Evolutionary conservation across 2,329 filamentous ascomycete genomes (phyloP).

Genomic region (Scopulariopsis brevicaulis): DNA sequence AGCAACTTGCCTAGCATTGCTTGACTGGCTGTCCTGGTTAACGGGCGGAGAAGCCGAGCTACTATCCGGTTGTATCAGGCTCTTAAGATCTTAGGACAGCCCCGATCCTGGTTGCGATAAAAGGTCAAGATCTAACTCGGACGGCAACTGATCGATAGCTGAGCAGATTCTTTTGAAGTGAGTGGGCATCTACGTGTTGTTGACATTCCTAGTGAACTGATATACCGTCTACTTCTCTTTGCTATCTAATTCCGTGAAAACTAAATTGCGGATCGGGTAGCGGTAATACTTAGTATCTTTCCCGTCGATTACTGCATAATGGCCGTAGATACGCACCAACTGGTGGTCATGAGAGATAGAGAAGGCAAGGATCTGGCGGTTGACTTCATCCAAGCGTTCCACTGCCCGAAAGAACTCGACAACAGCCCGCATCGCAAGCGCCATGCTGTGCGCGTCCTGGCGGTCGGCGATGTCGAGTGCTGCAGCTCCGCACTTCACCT

Average conservation of each 20-base stretch:
- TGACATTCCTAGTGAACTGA: slow-evolving; percentile 22
- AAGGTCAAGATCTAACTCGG: background rate
- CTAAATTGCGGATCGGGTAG: slow-evolving; percentile 20
- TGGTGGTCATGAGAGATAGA: slow-evolving; percentile 22
- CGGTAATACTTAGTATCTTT: slow-evolving; percentile 22
- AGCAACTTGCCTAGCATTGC: background rate
- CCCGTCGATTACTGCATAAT: slow-evolving; percentile 25
- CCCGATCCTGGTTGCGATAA: background rate
- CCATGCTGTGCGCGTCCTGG: slow-evolving; percentile 28
- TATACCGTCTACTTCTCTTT: slow-evolving; percentile 25
- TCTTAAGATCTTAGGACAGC: background rate
- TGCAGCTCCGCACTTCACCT: slow-evolving; percentile 30
- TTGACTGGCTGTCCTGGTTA: background rate
- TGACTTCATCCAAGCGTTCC: slow-evolving; percentile 20
- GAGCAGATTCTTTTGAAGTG: slow-evolving; percentile 24
- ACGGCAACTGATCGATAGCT: slow-evolving; percentile 19
- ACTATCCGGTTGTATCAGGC: background rate
- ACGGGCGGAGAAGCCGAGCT: background rate
- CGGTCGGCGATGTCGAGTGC: slow-evolving; percentile 24
- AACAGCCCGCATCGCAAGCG: slow-evolving; percentile 23
- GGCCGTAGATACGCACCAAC: slow-evolving; percentile 24
- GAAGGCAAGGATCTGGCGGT: slow-evolving; percentile 29
- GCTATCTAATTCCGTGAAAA: slow-evolving; percentile 17
- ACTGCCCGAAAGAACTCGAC: slow-evolving; percentile 25
- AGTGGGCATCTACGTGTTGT: slow-evolving; percentile 20